Percentiles rank a stretch among this genome's conserved stretches.
These are phyloP conservation scores for Spatholobus suberectus DNA, from an alignment of 306 rosid species.

Conservation along the genomic window DNA sequence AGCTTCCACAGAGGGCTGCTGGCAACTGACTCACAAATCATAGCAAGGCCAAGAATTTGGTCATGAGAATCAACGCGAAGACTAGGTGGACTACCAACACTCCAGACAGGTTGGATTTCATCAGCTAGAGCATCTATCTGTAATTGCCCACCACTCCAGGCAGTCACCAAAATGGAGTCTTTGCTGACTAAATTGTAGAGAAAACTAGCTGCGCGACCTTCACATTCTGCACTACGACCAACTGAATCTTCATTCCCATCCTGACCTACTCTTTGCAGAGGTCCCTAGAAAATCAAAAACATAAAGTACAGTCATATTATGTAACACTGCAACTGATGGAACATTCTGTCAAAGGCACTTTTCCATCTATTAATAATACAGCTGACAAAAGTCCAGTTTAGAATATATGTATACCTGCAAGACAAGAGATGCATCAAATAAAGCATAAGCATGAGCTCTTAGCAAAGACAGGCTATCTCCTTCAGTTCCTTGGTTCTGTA, in stretches of 20 bases:
- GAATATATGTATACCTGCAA: slow-evolving; percentile 73
- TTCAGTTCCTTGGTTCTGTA: slow-evolving; percentile 58
- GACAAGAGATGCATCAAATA: slow-evolving; percentile 86
- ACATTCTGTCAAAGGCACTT: slow-evolving; percentile 29
- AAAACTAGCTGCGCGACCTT: slow-evolving; percentile 83
- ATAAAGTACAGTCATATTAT: slow-evolving; percentile 11
- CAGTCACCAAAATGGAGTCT: slow-evolving; percentile 86
- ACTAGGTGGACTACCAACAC: slow-evolving; percentile 72
- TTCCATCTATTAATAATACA: slow-evolving; percentile 23
- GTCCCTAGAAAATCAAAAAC: slow-evolving; percentile 68
- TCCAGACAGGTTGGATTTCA: slow-evolving; percentile 97
- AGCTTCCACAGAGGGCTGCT: slow-evolving; percentile 53
- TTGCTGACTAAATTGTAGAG: slow-evolving; percentile 79
- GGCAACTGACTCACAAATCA: slow-evolving; percentile 84
- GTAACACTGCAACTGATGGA: slow-evolving; percentile 24
- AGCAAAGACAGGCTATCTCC: slow-evolving; percentile 55
- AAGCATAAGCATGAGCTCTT: slow-evolving; percentile 74
- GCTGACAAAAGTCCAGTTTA: slow-evolving; percentile 12
- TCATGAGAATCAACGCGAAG: slow-evolving; percentile 76
- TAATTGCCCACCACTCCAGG: slow-evolving; percentile 97
- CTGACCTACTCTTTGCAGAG: slow-evolving; percentile 75
- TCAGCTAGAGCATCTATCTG: slow-evolving; percentile 96
- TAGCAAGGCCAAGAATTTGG: slow-evolving; percentile 85
- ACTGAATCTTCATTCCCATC: slow-evolving; percentile 61
- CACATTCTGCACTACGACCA: slow-evolving; percentile 77